phyloP scores from a whole-genome alignment of 1,284 basidiomycete genomes.

The Marasmius tenuissimus region DNA sequence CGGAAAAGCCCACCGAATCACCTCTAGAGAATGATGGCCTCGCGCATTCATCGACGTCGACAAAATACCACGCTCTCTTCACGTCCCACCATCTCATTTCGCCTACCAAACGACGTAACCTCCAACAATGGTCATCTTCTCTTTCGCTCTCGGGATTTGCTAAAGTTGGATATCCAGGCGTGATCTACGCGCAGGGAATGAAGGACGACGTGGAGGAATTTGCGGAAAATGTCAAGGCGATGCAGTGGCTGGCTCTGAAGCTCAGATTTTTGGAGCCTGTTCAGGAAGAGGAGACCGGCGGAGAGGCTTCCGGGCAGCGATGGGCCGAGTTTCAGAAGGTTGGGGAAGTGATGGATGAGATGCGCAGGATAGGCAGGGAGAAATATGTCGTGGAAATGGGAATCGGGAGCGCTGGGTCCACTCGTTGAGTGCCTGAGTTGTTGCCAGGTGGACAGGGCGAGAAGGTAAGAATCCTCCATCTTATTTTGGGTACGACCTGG shows the following conservation, averaged over 20 bases:
- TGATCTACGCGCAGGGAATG: conserved; percentile 67
- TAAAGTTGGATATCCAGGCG: conserved; percentile 73
- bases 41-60: neutral
- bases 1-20: conserved; percentile 10
- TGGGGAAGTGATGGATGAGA: conserved; percentile 67
- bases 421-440: neutral
- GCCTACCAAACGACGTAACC: conserved; percentile 62
- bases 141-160: conserved; percentile 64
- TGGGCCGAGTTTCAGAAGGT: conserved; percentile 71
- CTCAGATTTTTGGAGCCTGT: conserved; percentile 58
- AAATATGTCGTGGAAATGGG: conserved; percentile 63
- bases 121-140: conserved; percentile 59
- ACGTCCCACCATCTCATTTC: conserved; percentile 76
- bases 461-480: too few species aligned
- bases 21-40: neutral
- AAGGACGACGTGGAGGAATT: conserved; percentile 60
- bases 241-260: conserved; percentile 77
- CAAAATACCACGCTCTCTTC: conserved; percentile 58
- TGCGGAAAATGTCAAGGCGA: conserved; percentile 63
- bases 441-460: neutral
- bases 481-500: too few species aligned
- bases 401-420: conserved; percentile 45
- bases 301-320: conserved; percentile 9
- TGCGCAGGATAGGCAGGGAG: conserved; percentile 57
- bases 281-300: conserved; percentile 8